Percentiles rank a stretch among this genome's conserved stretches.
Evolutionary conservation across 345 rosid genomes (phyloP).

Genomic region (Ceriops zippeliana): DNA sequence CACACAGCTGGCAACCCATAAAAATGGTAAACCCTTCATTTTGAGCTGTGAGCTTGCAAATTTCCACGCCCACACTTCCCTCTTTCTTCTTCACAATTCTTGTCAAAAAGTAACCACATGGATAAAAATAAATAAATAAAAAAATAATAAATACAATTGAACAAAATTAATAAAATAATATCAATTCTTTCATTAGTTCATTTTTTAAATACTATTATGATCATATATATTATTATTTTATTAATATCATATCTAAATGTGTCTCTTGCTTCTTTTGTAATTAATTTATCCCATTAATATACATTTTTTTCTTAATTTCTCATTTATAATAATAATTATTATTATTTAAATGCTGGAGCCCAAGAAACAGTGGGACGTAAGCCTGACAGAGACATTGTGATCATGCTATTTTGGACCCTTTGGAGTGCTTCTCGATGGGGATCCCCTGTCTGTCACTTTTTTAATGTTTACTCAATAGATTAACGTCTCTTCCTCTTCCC

Average conservation of each 20-base stretch:
- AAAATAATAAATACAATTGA: no score
- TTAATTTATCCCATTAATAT: no score
- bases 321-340: background rate
- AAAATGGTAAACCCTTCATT: background rate
- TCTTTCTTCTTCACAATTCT: no score
- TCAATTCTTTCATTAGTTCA: no score
- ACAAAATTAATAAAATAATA: no score
- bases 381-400: constrained; percentile 46
- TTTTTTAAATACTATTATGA: no score
- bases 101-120: no score
- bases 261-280: no score
- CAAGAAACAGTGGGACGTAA: background rate
- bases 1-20: constrained; percentile 15
- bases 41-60: constrained; percentile 12
- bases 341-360: constrained; percentile 14
- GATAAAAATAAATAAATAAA: no score
- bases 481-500: background rate
- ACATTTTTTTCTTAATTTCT: no score
- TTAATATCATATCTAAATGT: no score
- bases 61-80: background rate
- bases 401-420: constrained; percentile 29
- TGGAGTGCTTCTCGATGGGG: constrained; percentile 36
- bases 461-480: background rate
- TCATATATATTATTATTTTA: no score
- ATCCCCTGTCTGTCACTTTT: constrained; percentile 30